A percentile compares a stretch with the other conserved stretches of the same genome.
Evolutionary conservation across 2,329 filamentous ascomycete species (phyloP).

Genomic region (Zymoseptoria tritici): DNA sequence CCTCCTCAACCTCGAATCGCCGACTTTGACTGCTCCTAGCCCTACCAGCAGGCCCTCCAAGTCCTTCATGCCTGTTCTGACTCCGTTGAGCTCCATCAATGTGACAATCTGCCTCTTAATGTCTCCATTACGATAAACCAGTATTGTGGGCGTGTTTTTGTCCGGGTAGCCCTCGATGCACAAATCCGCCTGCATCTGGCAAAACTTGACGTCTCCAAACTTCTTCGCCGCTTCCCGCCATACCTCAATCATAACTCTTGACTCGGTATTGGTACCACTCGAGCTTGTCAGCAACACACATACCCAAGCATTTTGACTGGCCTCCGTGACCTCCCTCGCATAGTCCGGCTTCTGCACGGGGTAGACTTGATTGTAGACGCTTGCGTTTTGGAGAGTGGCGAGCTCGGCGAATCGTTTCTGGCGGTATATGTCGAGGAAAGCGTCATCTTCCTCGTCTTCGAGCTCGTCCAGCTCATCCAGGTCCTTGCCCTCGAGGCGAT

Average conservation of each 20-base stretch:
- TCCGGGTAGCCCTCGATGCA: constrained; percentile 97
- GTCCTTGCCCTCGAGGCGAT: constrained; percentile 87
- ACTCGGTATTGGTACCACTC: constrained; percentile 74
- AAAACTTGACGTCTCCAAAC: constrained; percentile 95
- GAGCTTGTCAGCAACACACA: constrained; percentile 77
- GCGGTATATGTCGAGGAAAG: constrained; percentile 80
- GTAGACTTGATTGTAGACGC: constrained; percentile 83
- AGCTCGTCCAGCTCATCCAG: constrained; percentile 88
- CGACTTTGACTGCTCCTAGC: constrained; percentile 68
- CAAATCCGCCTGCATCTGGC: constrained; percentile 83
- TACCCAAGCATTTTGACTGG: constrained; percentile 60
- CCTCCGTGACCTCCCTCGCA: constrained; percentile 81
- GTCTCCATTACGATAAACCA: constrained; percentile 88
- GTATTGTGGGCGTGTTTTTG: constrained; percentile 83
- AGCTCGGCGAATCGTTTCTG: constrained; percentile 81
- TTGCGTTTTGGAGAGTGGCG: constrained; percentile 63
- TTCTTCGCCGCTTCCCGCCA: constrained; percentile 78
- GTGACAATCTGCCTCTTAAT: constrained; percentile 92
- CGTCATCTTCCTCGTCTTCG: constrained; percentile 92
- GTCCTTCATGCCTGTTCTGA: constrained; percentile 56
- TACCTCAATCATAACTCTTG: constrained; percentile 70
- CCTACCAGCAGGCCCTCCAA: constrained; percentile 76
- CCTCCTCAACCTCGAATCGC: constrained; percentile 68
- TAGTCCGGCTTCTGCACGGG: constrained; percentile 94
- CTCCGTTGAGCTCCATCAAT: constrained; percentile 67